Evolutionary conservation across 257 asterid genomes (phyloP).

Genomic region (Plantago elongata): DNA sequence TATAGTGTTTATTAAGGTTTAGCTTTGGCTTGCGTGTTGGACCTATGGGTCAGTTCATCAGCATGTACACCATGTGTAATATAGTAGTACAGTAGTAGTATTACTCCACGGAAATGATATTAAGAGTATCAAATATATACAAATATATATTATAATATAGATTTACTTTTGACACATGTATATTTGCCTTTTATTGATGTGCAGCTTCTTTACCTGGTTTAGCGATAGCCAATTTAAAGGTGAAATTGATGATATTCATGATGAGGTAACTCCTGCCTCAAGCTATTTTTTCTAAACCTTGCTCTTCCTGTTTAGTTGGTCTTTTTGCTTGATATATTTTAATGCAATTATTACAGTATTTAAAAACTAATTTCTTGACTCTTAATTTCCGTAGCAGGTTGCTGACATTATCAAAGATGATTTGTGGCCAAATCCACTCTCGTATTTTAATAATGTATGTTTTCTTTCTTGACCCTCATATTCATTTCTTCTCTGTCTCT

Average conservation of each 20-base stretch:
- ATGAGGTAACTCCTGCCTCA: slow-evolving; percentile 48
- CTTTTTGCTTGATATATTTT: not conserved
- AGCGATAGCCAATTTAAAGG: slow-evolving; percentile 50
- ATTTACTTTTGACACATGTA: too few species aligned
- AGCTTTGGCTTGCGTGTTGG: too few species aligned
- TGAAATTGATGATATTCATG: slow-evolving; percentile 68
- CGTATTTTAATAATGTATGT: slow-evolving; percentile 51
- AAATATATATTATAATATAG: too few species aligned
- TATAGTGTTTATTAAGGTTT: too few species aligned
- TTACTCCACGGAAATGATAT: too few species aligned
- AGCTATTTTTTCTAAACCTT: not conserved
- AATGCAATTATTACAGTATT: not conserved
- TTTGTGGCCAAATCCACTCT: slow-evolving; percentile 67
- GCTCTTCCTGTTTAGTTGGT: not conserved
- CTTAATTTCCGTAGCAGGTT: slow-evolving; percentile 38
- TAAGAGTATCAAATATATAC: too few species aligned
- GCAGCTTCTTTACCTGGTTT: slow-evolving; percentile 94
- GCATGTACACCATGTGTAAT: too few species aligned
- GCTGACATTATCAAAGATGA: slow-evolving; percentile 77
- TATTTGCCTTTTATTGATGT: slow-evolving; percentile 21
- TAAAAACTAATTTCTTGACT: not conserved
- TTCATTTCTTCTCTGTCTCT: not conserved
- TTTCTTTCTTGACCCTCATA: slow-evolving; percentile 14
- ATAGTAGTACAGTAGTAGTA: too few species aligned
- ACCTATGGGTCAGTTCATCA: too few species aligned